Evolutionary conservation across 345 rosid species (phyloP).

Genomic region (Erucastrum elatum): DNA sequence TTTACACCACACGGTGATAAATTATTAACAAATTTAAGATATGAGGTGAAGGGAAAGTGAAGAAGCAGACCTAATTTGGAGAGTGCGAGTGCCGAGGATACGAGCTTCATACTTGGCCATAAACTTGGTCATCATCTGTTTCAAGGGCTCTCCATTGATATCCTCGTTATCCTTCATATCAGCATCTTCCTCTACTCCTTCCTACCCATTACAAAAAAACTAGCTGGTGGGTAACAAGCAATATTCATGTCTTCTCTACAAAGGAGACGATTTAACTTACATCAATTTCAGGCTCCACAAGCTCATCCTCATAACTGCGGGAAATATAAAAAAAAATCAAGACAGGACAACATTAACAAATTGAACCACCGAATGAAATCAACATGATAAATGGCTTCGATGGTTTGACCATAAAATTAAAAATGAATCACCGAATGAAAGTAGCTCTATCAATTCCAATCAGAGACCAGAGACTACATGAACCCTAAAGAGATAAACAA

Average conservation of each 20-base stretch:
- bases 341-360: neutral
- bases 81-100: constrained; percentile 80
- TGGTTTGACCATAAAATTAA: no score
- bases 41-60: neutral
- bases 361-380: constrained; percentile 2
- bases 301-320: constrained; percentile 86
- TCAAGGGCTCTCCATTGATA: constrained; percentile 66
- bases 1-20: neutral
- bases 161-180: constrained; percentile 64
- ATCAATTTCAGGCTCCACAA: constrained; percentile 80
- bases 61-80: constrained; percentile 65
- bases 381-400: neutral
- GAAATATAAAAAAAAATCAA: neutral
- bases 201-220: constrained; percentile 45
- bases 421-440: no score
- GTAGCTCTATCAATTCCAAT: no score
- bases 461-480: no score
- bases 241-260: neutral
- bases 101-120: constrained; percentile 90
- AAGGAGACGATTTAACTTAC: constrained; percentile 36
- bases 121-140: constrained; percentile 59
- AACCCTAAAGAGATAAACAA: no score
- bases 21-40: neutral
- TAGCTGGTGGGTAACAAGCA: neutral
- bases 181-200: constrained; percentile 69